Conservation (phyloP, 2,329 filamentous ascomycete genomes). For the Talaromyces sp. region DNA sequence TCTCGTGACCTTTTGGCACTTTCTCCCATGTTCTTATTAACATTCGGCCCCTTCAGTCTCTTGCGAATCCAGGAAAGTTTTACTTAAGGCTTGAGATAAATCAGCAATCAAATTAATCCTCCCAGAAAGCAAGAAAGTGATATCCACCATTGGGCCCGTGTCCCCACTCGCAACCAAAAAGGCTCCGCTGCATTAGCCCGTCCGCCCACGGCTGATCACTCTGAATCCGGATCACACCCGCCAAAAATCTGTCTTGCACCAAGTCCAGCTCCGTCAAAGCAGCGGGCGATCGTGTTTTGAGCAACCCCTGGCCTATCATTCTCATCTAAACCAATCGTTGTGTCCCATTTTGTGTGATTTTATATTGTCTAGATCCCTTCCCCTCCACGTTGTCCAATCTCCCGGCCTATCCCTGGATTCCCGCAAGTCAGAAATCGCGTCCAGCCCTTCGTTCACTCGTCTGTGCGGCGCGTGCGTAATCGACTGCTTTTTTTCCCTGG, state of each 20-base stretch:
- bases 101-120: constrained; percentile 1
- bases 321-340: constrained; percentile 21
- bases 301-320: constrained; percentile 15
- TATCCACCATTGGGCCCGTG: constrained; percentile 15
- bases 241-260: constrained; percentile 25
- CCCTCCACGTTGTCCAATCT: constrained; percentile 1
- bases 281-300: constrained; percentile 20
- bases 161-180: constrained; percentile 26
- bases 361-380: constrained; percentile 13
- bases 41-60: background rate
- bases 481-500: constrained; percentile 5
- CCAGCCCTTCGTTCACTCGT: constrained; percentile 10
- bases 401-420: constrained; percentile 25
- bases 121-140: background rate
- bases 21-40: background rate
- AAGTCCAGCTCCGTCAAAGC: constrained; percentile 18
- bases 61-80: background rate
- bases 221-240: constrained; percentile 27
- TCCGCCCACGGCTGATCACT: constrained; percentile 30
- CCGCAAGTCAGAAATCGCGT: constrained; percentile 5
- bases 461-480: constrained; percentile 27
- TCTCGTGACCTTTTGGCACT: background rate
- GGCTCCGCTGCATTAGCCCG: constrained; percentile 32
- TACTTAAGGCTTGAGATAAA: background rate
- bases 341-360: background rate